Percentiles rank a stretch among this genome's conserved stretches.
Conservation (phyloP, 2,329 filamentous ascomycete species). For the Talaromyces sp. region DNA sequence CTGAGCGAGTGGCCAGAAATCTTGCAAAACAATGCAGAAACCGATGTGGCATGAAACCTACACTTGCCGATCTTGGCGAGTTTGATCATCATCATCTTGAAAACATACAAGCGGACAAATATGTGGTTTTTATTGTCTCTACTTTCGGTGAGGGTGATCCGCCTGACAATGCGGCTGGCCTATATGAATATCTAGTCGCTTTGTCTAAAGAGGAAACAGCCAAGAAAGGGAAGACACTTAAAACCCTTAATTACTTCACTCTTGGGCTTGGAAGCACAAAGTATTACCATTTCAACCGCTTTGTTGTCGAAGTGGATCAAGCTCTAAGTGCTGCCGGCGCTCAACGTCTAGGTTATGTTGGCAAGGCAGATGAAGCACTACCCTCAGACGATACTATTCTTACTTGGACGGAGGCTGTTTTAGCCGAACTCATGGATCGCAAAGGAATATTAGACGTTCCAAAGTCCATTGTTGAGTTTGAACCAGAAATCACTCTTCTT, state of each 20-base stretch:
- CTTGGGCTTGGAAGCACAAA: constrained; percentile 39
- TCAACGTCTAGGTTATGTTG: background rate
- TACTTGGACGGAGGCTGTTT: background rate
- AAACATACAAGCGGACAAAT: background rate
- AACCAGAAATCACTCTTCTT: no score
- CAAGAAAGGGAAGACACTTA: background rate
- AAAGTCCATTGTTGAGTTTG: no score
- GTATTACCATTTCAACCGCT: constrained; percentile 36
- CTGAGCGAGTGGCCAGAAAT: background rate
- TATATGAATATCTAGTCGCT: constrained; percentile 15
- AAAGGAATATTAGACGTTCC: background rate
- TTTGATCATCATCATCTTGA: background rate
- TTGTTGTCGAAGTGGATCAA: constrained; percentile 25
- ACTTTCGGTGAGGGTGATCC: constrained; percentile 42
- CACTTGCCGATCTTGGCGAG: background rate
- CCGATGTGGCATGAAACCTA: background rate
- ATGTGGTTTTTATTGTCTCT: constrained; percentile 27
- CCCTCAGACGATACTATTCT: background rate
- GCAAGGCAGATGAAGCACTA: background rate
- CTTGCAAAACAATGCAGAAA: background rate
- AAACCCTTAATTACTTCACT: constrained; percentile 21
- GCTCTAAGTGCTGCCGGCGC: constrained; percentile 5
- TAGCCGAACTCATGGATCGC: background rate
- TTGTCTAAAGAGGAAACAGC: constrained; percentile 17
- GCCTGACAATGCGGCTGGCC: constrained; percentile 30